Percentiles rank a stretch among this genome's conserved stretches.
phyloP scores from a whole-genome alignment of 2,329 filamentous ascomycete species.

The Madurella mycetomatis region DNA sequence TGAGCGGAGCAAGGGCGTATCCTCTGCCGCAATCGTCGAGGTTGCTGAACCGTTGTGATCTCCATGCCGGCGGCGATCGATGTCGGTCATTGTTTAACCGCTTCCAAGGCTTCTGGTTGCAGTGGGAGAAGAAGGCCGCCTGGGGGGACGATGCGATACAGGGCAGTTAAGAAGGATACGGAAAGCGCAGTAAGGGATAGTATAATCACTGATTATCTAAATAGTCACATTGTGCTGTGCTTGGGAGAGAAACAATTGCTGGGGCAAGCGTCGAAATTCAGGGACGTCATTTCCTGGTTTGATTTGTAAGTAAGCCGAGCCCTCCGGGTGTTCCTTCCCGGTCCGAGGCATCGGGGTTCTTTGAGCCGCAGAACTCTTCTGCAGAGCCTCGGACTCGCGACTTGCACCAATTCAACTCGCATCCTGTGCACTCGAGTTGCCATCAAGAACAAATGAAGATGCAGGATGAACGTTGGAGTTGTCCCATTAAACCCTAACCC shows the following conservation, averaged over 20 bases:
- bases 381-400: not conserved
- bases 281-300: conserved; percentile 8
- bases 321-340: not conserved
- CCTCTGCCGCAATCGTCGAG: conserved; percentile 24
- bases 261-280: not conserved
- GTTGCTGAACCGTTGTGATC: conserved; percentile 18
- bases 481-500: no score
- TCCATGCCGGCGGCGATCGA: conserved; percentile 3
- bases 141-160: not conserved
- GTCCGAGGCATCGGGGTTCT: not conserved
- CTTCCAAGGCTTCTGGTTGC: not conserved
- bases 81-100: not conserved
- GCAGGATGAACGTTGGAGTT: no score
- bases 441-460: no score
- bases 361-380: not conserved
- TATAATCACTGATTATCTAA: not conserved
- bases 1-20: conserved; percentile 29
- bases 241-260: not conserved
- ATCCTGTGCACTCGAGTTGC: no score
- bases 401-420: no score
- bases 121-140: not conserved
- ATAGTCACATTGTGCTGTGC: not conserved
- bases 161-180: not conserved
- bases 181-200: not conserved
- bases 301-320: conserved; percentile 14